These are phyloP conservation scores for Hydrangea macrophylla DNA, from an alignment of 148 eudicot genomes.

Conservation along the genomic window DNA sequence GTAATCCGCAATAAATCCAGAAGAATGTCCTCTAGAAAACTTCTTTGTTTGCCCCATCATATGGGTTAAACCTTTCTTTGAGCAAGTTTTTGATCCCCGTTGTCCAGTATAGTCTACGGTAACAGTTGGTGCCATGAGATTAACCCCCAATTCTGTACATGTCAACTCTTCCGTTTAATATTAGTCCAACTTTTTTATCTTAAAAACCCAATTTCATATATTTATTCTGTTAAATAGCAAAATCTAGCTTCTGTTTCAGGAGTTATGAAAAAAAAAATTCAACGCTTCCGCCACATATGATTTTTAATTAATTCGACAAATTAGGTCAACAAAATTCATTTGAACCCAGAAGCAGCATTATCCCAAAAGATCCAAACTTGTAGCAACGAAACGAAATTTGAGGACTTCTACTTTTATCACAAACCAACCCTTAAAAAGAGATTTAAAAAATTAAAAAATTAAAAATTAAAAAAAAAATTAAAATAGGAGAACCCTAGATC, in stretches of 20 bases:
- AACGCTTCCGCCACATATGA: not conserved
- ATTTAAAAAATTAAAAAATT: too few species aligned
- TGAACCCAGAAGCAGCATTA: too few species aligned
- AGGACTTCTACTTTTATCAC: too few species aligned
- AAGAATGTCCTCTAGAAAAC: constrained; percentile 39
- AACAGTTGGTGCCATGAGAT: too few species aligned
- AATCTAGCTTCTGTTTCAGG: not conserved
- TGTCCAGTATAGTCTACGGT: constrained; percentile 41
- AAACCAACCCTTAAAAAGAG: too few species aligned
- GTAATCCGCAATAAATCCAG: constrained; percentile 51
- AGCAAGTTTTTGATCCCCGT: constrained; percentile 27
- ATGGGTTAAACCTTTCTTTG: constrained; percentile 8
- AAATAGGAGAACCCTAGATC: too few species aligned
- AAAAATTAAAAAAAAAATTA: too few species aligned
- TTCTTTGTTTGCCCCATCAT: constrained; percentile 60
- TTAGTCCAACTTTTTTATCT: not conserved
- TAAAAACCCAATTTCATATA: not conserved
- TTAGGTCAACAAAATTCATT: too few species aligned
- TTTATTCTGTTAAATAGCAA: not conserved
- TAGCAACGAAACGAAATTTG: too few species aligned
- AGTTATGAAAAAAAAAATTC: too few species aligned
- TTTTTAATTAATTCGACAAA: too few species aligned
- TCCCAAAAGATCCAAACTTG: too few species aligned
- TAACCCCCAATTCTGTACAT: constrained; percentile 29
- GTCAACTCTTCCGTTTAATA: constrained; percentile 1